A percentile compares a stretch with the other conserved stretches of the same genome.
phyloP scores from a whole-genome alignment of 1,284 basidiomycete species.

The Marasmius fiardii region DNA sequence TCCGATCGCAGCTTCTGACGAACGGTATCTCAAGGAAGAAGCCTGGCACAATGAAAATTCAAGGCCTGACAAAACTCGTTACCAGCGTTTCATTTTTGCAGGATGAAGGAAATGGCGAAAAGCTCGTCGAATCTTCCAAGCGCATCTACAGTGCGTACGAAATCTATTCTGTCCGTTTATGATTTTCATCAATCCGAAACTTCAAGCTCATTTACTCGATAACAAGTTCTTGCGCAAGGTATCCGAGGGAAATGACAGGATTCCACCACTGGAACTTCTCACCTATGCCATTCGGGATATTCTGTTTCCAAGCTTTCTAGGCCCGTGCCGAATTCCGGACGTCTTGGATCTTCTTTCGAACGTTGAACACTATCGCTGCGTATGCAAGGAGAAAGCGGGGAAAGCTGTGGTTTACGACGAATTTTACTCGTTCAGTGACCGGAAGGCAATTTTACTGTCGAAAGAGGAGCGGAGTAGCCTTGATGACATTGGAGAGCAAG shows the following conservation, averaged over 20 bases:
- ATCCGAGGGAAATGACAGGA: constrained; percentile 7
- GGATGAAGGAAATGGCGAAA: background rate
- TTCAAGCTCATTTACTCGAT: background rate
- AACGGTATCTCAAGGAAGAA: background rate
- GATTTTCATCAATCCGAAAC: background rate
- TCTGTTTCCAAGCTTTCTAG: constrained; percentile 28
- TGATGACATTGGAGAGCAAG: background rate
- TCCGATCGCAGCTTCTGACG: too few species aligned
- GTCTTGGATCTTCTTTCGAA: constrained; percentile 38
- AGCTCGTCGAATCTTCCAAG: background rate
- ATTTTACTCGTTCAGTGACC: constrained; percentile 23
- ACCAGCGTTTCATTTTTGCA: background rate
- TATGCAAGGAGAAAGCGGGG: constrained; percentile 24
- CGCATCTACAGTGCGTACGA: background rate
- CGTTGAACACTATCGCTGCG: constrained; percentile 37
- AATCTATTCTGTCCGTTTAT: background rate
- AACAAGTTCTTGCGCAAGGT: background rate
- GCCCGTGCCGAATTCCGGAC: constrained; percentile 31
- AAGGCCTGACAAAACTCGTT: background rate
- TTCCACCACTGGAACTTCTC: constrained; percentile 30
- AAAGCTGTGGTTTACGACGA: constrained; percentile 31
- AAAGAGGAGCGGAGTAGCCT: background rate
- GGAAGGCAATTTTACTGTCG: background rate
- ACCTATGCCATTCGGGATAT: constrained; percentile 36
- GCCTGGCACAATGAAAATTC: background rate